Base-by-base conservation (phyloP, 495 filamentous ascomycete species). In the Patellaria atrata region DNA sequence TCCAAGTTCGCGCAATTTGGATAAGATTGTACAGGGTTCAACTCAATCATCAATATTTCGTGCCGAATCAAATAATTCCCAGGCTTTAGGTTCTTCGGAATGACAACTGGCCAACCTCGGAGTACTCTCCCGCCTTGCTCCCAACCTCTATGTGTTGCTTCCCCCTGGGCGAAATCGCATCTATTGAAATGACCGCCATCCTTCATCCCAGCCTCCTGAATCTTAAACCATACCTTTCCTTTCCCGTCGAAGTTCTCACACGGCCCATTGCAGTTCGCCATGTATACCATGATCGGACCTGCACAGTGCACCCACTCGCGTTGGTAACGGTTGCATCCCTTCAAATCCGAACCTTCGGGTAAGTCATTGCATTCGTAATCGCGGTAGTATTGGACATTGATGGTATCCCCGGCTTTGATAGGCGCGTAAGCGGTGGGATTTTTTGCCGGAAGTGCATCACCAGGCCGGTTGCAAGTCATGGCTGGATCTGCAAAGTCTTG, bases 61-160 rank as follows among this genome's bases (percentile, higher is more conserved):
- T 35, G 33, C 19, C 33, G 18, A 15, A 35, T 26, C 19, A 35
- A 4, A 15, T 35, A 35, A 15, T 26, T 28, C 11, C 33, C 33
- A 8, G 19, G 4, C 33, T 26, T 26, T 12, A 35, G 33, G 5
- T 4, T 25, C 22, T 26, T 26, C 5, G 33, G 33, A 7, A 35
- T 26, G 5, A 5, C 9, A 4, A 35, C 19, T 5, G 8, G 13
- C 33, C 33, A 35, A 33, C n/a, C n/a, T n/a, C n/a, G n/a, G n/a
- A n/a, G n/a, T n/a, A n/a, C n/a, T n/a, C n/a, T n/a, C n/a, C n/a
- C n/a, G n/a, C n/a, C n/a, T n/a, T n/a, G n/a, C n/a, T n/a, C n/a
- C n/a, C n/a, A n/a, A n/a, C n/a, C n/a, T n/a, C n/a, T n/a, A n/a
- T n/a, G n/a, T n/a, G n/a, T n/a, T n/a, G n/a, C n/a, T n/a, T n/a